Evolutionary conservation across 1,139 yeast genomes (phyloP), one percentile per base, ranked within the genome.

Genomic region (Eremothecium gossypii): DNA sequence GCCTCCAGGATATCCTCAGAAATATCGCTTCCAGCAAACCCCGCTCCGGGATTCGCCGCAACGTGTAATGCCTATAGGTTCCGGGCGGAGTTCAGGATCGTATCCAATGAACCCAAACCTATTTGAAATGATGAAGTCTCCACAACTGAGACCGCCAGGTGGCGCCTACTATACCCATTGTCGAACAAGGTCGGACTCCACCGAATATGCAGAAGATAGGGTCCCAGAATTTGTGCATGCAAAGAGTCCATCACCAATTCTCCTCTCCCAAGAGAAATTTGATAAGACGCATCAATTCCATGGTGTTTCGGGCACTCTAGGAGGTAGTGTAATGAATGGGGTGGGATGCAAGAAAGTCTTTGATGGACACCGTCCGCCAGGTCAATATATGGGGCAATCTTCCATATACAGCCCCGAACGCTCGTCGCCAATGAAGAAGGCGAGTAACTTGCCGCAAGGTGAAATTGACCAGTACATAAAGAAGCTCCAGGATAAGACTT

Each of bases 381-480:
- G 23, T 3, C 23, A 17, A 17, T 29, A 29, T 12, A 3, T 29
- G 11, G 52, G 53, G 2, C 50, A 48, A 27, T 11, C 12, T 13
- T 26, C 27, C 12, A 13, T 27, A 9, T 28, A 13, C 27, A 34
- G 17, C 27, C 36, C 33, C n/a, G 37, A 34, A 8, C 27, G 37
- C 4, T 34, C 27, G 29, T 34, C 37, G 11, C 40, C 34, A 8
- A 38, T 36, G 29, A 14, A 28, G 28, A 36, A 36, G 30, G 28
- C 29, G 11, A 38, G 29, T 11, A 77, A 93, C 12, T 65, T 89
- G 34, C 96, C 96, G 13, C 89, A 93, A 1, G 96, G 96, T 4
- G 83, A 84, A 44, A 76, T 91, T 29, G 98, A 91, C 61, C 76
- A 75, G 45, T 86, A 83, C 57, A 82, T 93, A 66, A 81, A 82